Percentiles rank a stretch among this genome's conserved stretches.
phyloP scores from a whole-genome alignment of 140 eudicot genomes.

The Anethum foeniculum region DNA sequence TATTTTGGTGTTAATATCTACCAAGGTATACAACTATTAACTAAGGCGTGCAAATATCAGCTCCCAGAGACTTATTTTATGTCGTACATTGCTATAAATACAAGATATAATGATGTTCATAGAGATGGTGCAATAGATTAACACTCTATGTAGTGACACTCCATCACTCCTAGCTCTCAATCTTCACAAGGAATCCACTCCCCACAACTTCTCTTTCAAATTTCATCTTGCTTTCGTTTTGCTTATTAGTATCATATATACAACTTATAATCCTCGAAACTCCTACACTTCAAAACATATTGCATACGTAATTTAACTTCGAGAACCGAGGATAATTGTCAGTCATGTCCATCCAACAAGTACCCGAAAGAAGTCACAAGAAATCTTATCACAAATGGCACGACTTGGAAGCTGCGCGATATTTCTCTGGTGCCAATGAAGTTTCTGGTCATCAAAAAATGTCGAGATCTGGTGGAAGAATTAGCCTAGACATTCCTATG shows the following conservation, averaged over 20 bases:
- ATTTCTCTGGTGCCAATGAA: constrained; percentile 48
- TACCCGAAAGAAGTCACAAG: constrained; percentile 48
- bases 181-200: constrained; percentile 23
- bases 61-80: too few relatives aligned
- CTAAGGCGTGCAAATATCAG: too few relatives aligned
- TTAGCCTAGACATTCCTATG: constrained; percentile 70
- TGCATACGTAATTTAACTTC: neutral
- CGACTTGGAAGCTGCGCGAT: constrained; percentile 81
- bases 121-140: neutral
- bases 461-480: constrained; percentile 31
- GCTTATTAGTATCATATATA: neutral
- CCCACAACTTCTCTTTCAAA: constrained; percentile 11
- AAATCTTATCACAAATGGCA: constrained; percentile 49
- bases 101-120: neutral
- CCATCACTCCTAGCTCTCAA: constrained; percentile 17
- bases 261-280: neutral
- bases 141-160: neutral
- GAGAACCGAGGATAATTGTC: neutral
- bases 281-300: neutral
- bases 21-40: too few relatives aligned
- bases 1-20: too few relatives aligned
- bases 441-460: constrained; percentile 13
- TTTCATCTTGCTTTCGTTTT: constrained; percentile 17
- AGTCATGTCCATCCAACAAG: constrained; percentile 37
- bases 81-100: neutral